phyloP scores from a whole-genome alignment of 2,329 filamentous ascomycete genomes.

The Monilinia polystroma region DNA sequence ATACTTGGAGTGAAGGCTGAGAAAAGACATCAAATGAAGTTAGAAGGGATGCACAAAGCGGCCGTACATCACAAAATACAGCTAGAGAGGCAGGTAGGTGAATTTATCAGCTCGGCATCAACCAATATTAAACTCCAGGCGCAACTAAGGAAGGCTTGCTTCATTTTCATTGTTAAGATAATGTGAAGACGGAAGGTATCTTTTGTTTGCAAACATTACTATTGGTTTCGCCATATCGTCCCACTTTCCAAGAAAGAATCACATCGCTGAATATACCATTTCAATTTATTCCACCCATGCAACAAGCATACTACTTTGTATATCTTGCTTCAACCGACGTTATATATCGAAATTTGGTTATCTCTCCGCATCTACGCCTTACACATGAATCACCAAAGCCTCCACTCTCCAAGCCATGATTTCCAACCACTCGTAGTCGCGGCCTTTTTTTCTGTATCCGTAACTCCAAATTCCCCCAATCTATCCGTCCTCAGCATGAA shows the following conservation, averaged over 20 bases:
- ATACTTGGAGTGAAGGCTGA: not conserved
- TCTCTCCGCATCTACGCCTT: not conserved
- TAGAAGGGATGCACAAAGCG: not conserved
- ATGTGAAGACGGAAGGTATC: not conserved
- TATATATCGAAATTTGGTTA: not conserved
- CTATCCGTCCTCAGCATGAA: conserved; percentile 16
- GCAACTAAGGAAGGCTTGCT: not conserved
- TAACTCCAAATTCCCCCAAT: not conserved
- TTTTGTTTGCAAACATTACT: not conserved
- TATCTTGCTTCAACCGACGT: not conserved
- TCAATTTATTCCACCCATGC: not conserved
- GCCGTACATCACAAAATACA: not conserved
- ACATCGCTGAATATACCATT: not conserved
- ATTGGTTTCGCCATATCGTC: not conserved
- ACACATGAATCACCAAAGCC: not conserved
- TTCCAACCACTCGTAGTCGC: not conserved
- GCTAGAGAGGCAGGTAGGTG: not conserved
- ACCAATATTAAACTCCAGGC: not conserved
- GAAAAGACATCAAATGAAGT: not conserved
- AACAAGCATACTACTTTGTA: not conserved
- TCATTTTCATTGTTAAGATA: not conserved
- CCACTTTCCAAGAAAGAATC: not conserved
- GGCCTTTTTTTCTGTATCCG: not conserved
- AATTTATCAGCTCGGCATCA: not conserved
- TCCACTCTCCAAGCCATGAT: conserved; percentile 14